Base-by-base conservation (phyloP, 768 basidiomycete species). In the Suillus brevipes region DNA sequence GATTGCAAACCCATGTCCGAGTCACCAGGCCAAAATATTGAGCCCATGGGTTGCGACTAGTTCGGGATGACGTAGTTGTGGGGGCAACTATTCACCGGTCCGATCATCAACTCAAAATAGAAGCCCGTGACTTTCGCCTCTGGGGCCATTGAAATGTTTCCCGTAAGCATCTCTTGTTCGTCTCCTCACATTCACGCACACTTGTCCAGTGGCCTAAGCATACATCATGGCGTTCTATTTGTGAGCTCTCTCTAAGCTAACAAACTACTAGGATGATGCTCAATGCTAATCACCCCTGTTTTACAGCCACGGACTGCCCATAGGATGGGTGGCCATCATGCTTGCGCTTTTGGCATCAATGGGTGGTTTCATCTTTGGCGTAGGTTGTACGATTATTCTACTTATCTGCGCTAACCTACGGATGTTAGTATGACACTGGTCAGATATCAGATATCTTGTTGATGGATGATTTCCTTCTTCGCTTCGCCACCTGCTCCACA, bases 361-460 rank as follows among this genome's bases (percentile, higher is more conserved):
- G 82, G 90, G 89, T 64, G 89, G 90, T 56, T 86, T 86, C 75
- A 86, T 87, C 66, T 87, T 86, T 63, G 85, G 85, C 62, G 74
- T 75, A 68, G 49, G 75, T 28, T n/a, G 6, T 13, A 23, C n/a
- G 1, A 6, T 38, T 37, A 5, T 43, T 45, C 12, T 60, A 23
- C 6, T 45, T 6, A 23, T 47, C 56, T n/a, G 36, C n/a, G n/a
- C 67, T 67, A 36, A 67, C 65, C 31, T 34, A 38, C 31, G 16
- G 60, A 43, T 64, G 2, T 25, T 60, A 81, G 78, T 89, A 89
- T 68, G 88, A 90, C 73, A 91, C 89, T 14, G 90, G 90, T 31
- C 90, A 92, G 74, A 92, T 93, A 67, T 87, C 87, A 60, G 89
- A 89, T 72, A 89, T 93, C 68, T 78, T 90, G 34, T 77, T 90